Evolutionary conservation across 345 rosid species (phyloP).

Genomic region (Noccaea caerulescens): DNA sequence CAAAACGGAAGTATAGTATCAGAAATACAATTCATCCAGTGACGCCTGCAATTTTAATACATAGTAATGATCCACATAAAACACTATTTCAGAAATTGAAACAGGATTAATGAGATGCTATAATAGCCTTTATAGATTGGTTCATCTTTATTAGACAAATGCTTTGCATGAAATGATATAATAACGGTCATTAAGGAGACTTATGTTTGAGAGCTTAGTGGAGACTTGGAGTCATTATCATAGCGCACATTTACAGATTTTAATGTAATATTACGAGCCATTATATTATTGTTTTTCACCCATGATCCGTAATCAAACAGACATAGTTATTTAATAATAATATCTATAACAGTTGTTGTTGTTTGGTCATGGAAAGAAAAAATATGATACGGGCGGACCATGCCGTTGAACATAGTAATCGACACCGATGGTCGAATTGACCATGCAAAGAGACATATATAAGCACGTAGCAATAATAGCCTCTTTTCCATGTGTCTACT

Average conservation of each 20-base stretch:
- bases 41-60: not conserved
- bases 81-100: not conserved
- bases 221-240: constrained; percentile 24
- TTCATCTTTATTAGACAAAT: constrained; percentile 36
- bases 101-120: constrained; percentile 30
- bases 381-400: constrained; percentile 37
- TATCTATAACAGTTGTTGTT: constrained; percentile 32
- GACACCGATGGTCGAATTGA: constrained; percentile 37
- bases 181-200: constrained; percentile 34
- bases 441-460: constrained; percentile 38
- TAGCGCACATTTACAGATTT: constrained; percentile 11
- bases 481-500: not conserved
- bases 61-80: not conserved
- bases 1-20: not conserved
- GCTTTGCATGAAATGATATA: constrained; percentile 22
- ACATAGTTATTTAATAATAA: constrained; percentile 17
- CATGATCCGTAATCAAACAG: constrained; percentile 17
- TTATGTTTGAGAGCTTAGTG: constrained; percentile 25
- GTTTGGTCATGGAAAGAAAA: constrained; percentile 6
- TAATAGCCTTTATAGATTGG: constrained; percentile 14
- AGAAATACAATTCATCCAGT: not conserved
- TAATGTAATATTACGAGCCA: not conserved
- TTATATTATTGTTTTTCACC: not conserved
- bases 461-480: constrained; percentile 41
- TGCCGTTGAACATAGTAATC: constrained; percentile 42